Conservation (phyloP, 2,329 filamentous ascomycete species). For the Escovopsis sp. region DNA sequence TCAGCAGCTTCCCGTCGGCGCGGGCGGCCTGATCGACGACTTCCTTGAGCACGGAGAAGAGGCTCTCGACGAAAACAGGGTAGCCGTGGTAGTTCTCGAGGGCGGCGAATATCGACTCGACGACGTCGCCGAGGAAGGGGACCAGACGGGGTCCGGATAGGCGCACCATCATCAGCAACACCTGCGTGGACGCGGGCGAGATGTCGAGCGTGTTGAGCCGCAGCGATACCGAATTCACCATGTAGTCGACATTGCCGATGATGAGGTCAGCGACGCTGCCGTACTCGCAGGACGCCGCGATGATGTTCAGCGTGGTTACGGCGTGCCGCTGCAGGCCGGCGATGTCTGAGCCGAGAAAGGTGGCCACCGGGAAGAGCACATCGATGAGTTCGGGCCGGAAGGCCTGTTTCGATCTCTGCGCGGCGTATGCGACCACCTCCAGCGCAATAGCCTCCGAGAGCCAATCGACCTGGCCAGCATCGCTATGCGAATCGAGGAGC, state of each 20-base stretch:
- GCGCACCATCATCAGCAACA: constrained; percentile 85
- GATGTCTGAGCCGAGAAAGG: constrained; percentile 64
- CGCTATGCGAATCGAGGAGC: constrained; percentile 40
- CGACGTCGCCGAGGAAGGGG: constrained; percentile 81
- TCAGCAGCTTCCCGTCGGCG: constrained; percentile 33
- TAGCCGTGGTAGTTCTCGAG: constrained; percentile 96
- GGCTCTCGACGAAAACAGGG: constrained; percentile 63
- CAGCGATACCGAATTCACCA: constrained; percentile 82
- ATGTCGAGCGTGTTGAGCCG: constrained; percentile 87
- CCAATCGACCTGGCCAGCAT: constrained; percentile 45
- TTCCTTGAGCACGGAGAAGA: constrained; percentile 72
- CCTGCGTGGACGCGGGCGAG: constrained; percentile 78
- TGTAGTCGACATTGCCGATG: constrained; percentile 86
- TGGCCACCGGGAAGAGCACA: constrained; percentile 77
- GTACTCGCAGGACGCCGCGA: constrained; percentile 68
- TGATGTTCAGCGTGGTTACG: constrained; percentile 64
- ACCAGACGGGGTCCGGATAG: constrained; percentile 70
- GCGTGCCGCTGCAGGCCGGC: constrained; percentile 62
- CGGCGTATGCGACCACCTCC: constrained; percentile 66
- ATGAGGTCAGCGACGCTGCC: constrained; percentile 60
- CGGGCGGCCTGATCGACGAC: constrained; percentile 71
- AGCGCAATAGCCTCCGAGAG: constrained; percentile 64
- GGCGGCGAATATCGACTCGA: constrained; percentile 80
- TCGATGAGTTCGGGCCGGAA: constrained; percentile 85
- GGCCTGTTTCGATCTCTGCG: constrained; percentile 45